A percentile compares a stretch with the other conserved stretches of the same genome.
Conservation (phyloP, 495 filamentous ascomycete species). For the Aspergillus saccharolyticus region DNA sequence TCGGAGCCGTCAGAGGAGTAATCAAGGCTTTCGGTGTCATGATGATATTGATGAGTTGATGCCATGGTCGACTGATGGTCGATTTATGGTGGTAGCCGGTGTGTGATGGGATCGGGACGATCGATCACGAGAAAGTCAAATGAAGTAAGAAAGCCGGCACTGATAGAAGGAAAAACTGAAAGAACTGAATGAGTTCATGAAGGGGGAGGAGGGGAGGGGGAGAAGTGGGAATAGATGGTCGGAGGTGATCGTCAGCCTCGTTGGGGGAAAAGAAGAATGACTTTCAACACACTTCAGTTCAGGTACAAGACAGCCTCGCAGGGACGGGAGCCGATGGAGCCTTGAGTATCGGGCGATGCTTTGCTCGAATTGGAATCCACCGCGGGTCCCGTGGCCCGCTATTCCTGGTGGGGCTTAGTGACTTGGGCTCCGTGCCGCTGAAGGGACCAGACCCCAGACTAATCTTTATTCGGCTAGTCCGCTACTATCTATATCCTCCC, state of each 20-base stretch:
- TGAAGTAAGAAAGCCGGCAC: background rate
- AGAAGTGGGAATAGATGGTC: background rate
- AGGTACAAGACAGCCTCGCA: no score
- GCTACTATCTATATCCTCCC: background rate
- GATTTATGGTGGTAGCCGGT: background rate
- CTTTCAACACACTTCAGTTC: no score
- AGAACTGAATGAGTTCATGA: background rate
- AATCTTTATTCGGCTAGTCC: background rate
- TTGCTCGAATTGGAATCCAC: background rate
- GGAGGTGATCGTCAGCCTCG: background rate
- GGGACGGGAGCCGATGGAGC: background rate
- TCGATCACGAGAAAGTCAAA: background rate
- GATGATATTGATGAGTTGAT: conserved; percentile 1
- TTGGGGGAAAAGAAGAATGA: no score
- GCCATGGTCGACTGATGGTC: background rate
- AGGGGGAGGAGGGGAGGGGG: background rate
- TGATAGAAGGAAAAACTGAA: background rate
- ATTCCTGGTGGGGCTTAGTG: background rate
- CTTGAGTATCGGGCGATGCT: background rate
- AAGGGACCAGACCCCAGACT: background rate
- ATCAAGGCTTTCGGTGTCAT: conserved; percentile 18
- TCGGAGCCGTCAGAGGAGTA: conserved; percentile 19
- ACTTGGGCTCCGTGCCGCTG: background rate
- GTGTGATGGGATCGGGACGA: background rate
- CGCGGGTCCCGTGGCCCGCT: background rate